Evolutionary conservation across 2,329 filamentous ascomycete species (phyloP), one percentile per base, ranked within the genome.

Genomic region (Fusarium sp.): DNA sequence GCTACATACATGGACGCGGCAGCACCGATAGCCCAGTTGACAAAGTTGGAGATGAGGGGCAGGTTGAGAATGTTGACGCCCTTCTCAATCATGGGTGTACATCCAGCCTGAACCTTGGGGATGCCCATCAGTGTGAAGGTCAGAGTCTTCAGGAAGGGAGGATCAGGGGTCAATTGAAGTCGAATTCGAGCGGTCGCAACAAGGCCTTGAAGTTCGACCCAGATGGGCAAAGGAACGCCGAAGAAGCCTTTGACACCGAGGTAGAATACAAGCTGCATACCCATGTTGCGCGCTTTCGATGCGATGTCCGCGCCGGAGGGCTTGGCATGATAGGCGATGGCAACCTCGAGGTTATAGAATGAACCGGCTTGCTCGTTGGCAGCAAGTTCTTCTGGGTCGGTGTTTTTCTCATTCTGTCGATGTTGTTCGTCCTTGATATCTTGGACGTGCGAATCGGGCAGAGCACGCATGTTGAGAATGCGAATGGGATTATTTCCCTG

Each of bases 211-310:
- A 98, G 84, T 79, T 98, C 94, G 57, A 97, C 93, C 86, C 87
- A 97, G 48, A 97, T 92, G 1, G 93, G 94, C 21, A 97, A 84
- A 0, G 94, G 94, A 1, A 97, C 90, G 28, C 94, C 94, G 71
- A 98, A 96, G 8, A 98, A 84, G 1, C 94, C 94, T 76, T 92
- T 93, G 76, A 97, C 84, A 59, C 96, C 96, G 2, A 98, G 86
- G 70, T 98, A 98, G 78, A 99, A 98, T 11, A 98, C 89, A 16
- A 98, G 81, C 74, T 97, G 92, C 93, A 98, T 97, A 75, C 97
- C 94, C 93, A 98, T 97, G 77, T 98, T 98, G 71, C 92, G 89
- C 8, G 94, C 93, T 79, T 94, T 96, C 44, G 92, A 91, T 4
- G 92, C 91, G 16, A 93, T 86, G 47, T 90, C 88, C 60, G 84